Evolutionary conservation across 2,329 filamentous ascomycete genomes (phyloP).

Genomic region (Diaporthe ampelina): DNA sequence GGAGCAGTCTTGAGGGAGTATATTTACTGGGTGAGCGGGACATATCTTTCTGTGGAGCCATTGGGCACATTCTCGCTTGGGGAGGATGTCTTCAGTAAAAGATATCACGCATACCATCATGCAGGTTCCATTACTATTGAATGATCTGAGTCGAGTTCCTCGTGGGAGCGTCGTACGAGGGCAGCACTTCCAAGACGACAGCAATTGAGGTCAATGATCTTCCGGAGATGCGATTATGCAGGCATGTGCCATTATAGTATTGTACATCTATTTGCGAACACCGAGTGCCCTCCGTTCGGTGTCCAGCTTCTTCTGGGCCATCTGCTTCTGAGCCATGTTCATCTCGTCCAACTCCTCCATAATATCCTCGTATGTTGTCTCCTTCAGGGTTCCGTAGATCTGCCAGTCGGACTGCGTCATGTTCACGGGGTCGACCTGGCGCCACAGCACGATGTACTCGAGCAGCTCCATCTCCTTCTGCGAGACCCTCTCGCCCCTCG

Average conservation of each 20-base stretch:
- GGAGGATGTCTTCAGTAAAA: background rate
- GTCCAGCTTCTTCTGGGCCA: slow-evolving; percentile 51
- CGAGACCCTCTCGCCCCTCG: slow-evolving; percentile 54
- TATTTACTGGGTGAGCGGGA: background rate
- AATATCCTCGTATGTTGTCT: slow-evolving; percentile 63
- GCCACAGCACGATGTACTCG: slow-evolving; percentile 76
- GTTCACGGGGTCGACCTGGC: slow-evolving; percentile 59
- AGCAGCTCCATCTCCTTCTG: slow-evolving; percentile 66
- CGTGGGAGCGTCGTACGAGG: background rate
- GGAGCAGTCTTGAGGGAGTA: background rate
- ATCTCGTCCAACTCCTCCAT: slow-evolving; percentile 50
- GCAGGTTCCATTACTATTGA: background rate
- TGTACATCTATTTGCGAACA: slow-evolving; percentile 26
- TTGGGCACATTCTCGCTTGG: background rate
- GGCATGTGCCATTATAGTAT: background rate
- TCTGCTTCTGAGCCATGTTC: slow-evolving; percentile 31
- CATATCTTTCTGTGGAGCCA: background rate
- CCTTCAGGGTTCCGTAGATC: slow-evolving; percentile 74
- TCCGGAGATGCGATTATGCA: background rate
- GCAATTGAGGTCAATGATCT: background rate
- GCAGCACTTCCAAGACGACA: background rate
- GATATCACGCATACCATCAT: background rate
- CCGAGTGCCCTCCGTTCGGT: slow-evolving; percentile 40
- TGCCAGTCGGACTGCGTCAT: slow-evolving; percentile 69
- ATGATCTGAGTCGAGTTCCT: background rate